Evolutionary conservation across 257 asterid genomes (phyloP).

Genomic region (Phtheirospermum japonicum): DNA sequence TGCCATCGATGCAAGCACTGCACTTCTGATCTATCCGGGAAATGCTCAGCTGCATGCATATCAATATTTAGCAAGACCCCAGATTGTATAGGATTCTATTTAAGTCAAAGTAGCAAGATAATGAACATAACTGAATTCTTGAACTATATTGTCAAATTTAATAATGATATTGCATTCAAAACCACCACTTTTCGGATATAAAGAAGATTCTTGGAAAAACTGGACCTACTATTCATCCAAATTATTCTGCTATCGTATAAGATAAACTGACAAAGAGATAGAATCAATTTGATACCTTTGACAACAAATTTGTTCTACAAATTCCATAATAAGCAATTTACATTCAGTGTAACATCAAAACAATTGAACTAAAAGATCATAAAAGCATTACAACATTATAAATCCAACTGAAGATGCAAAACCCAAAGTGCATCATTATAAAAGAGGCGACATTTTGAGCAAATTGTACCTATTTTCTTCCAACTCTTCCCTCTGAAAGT

Average conservation of each 20-base stretch:
- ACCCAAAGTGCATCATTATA: constrained; percentile 13
- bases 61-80: constrained; percentile 17
- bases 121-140: constrained; percentile 5
- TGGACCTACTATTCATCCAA: constrained; percentile 1
- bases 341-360: constrained; percentile 12
- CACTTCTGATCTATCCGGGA: constrained; percentile 98
- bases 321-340: constrained; percentile 14
- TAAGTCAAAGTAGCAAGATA: not conserved
- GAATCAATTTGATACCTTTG: not conserved
- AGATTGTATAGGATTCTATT: not conserved
- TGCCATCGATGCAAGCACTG: constrained; percentile 99
- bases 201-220: constrained; percentile 6
- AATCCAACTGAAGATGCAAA: constrained; percentile 22
- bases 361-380: constrained; percentile 7
- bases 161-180: not conserved
- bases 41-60: constrained; percentile 74
- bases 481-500: constrained; percentile 84
- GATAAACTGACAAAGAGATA: not conserved
- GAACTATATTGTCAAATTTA: constrained; percentile 6
- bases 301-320: not conserved
- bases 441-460: constrained; percentile 19
- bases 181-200: not conserved
- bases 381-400: constrained; percentile 15
- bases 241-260: constrained; percentile 1
- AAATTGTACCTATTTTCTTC: constrained; percentile 91